phyloP scores from a whole-genome alignment of 345 rosid species.

The Acer campestre region DNA sequence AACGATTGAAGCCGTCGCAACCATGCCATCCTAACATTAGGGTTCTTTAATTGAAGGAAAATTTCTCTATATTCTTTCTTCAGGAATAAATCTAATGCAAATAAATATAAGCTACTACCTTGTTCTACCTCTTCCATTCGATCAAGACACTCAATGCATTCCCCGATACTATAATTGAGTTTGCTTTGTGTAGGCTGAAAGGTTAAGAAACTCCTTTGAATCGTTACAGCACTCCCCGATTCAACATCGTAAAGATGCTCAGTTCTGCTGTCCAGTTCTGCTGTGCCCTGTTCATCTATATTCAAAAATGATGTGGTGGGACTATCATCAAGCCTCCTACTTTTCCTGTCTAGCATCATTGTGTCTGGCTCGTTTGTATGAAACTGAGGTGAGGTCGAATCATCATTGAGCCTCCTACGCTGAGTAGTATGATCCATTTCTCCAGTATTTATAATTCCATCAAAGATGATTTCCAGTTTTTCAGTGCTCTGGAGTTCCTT shows the following conservation, averaged over 20 bases:
- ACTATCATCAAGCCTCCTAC: slow-evolving; percentile 13
- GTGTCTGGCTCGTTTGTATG: slow-evolving; percentile 33
- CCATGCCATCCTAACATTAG: slow-evolving; percentile 47
- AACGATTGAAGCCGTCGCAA: slow-evolving; percentile 39
- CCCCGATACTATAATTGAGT: slow-evolving; percentile 39
- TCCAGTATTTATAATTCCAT: slow-evolving; percentile 30
- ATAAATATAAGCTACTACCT: slow-evolving; percentile 49
- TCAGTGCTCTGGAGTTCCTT: slow-evolving; percentile 35
- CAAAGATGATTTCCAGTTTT: slow-evolving; percentile 44
- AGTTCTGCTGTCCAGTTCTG: slow-evolving; percentile 17
- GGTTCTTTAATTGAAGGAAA: slow-evolving; percentile 49
- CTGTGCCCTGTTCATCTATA: slow-evolving; percentile 34
- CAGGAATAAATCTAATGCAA: slow-evolving; percentile 51
- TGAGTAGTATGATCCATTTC: slow-evolving; percentile 32
- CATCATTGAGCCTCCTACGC: slow-evolving; percentile 23
- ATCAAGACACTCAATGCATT: slow-evolving; percentile 56
- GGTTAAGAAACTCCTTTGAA: slow-evolving; percentile 25
- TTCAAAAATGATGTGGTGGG: slow-evolving; percentile 27
- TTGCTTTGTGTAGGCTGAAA: slow-evolving; percentile 26
- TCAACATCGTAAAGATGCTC: slow-evolving; percentile 25
- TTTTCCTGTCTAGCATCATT: slow-evolving; percentile 12
- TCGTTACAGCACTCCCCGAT: slow-evolving; percentile 25
- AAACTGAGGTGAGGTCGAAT: slow-evolving; percentile 28
- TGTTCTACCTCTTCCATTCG: slow-evolving; percentile 48
- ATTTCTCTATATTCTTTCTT: slow-evolving; percentile 53